A percentile compares a stretch with the other conserved stretches of the same genome.
These are phyloP conservation scores for Pleurostoma richardsiae DNA, from an alignment of 2,329 filamentous ascomycete genomes.

Conservation along the genomic window DNA sequence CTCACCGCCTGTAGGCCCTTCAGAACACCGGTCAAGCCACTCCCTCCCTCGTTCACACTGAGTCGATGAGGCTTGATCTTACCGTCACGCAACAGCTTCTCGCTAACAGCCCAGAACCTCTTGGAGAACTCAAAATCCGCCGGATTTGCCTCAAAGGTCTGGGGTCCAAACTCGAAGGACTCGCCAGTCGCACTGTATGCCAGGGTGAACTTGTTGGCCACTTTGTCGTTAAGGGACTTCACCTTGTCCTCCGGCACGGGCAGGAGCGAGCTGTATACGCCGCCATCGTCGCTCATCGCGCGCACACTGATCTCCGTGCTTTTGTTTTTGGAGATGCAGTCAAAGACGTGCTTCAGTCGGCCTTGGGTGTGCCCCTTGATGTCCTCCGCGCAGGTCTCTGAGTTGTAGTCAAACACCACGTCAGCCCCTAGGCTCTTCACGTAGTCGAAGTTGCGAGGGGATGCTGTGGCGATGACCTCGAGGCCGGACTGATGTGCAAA, in stretches of 20 bases:
- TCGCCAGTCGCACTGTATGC: neutral
- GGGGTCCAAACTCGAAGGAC: neutral
- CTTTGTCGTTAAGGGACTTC: neutral
- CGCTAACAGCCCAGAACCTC: neutral
- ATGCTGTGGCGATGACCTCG: neutral
- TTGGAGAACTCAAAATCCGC: neutral
- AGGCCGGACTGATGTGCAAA: slow-evolving; percentile 31
- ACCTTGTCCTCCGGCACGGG: neutral
- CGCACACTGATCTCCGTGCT: neutral
- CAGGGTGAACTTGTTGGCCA: neutral
- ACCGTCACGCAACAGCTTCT: neutral
- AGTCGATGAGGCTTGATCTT: too few species aligned
- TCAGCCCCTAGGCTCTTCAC: neutral
- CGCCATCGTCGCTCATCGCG: neutral
- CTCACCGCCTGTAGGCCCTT: too few species aligned
- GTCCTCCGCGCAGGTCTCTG: neutral
- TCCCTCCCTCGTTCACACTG: too few species aligned
- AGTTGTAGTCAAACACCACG: neutral
- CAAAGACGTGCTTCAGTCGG: neutral
- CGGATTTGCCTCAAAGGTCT: neutral
- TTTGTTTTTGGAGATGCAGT: neutral
- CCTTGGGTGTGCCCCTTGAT: neutral
- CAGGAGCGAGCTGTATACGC: neutral
- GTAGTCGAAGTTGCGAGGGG: neutral
- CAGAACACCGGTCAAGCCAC: too few species aligned